Base-by-base conservation (phyloP, 1,284 basidiomycete genomes). In the Tilletiaria anomala region DNA sequence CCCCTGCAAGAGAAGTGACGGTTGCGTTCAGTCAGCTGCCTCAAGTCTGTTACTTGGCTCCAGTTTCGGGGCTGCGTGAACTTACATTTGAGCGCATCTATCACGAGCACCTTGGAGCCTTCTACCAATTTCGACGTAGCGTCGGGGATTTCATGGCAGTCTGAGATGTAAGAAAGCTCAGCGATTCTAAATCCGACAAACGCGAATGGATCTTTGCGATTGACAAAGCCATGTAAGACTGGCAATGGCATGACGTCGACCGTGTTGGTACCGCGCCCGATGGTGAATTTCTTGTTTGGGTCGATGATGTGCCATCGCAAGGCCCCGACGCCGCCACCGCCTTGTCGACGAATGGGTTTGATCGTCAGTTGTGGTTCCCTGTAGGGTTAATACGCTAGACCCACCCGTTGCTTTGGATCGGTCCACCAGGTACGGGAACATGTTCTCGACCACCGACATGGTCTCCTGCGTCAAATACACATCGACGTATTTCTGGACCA, bases 381-480 rank as follows among this genome's bases (percentile, higher is more conserved):
- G 10, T 15, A 10, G 12, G 14, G 23, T 5, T 11, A 5, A 31
- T 5, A 16, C 24, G 11, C 11, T 11, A 14, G 14, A 15, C 37
- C 31, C 36, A 32, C 42, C 44, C 0, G 61, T 64, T 2, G 56
- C 52, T 26, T 51, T 52, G 17, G 44, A 48, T 4, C 46, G 42
- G 33, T 64, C 57, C 6, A 58, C 51, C 3, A 64, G 48, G 47
- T 64, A 64, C 0, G 61, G 61, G 29, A 64, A 64, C 37, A 53
- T 58, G 15, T 36, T 44, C 24, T 45, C 39, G 4, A 62, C 61
- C 3, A 51, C 54, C 3, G 40, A 18, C 48, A 56, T 53, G 29
- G 50, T 53, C 41, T 54, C 55, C 20, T 54, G 41, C 2, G 58
- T 56, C 8, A 60, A 45, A 19, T 63, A 65, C 31, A 65, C 53